Base-by-base conservation (phyloP, 2,329 filamentous ascomycete species). In the Diplodia seriata region DNA sequence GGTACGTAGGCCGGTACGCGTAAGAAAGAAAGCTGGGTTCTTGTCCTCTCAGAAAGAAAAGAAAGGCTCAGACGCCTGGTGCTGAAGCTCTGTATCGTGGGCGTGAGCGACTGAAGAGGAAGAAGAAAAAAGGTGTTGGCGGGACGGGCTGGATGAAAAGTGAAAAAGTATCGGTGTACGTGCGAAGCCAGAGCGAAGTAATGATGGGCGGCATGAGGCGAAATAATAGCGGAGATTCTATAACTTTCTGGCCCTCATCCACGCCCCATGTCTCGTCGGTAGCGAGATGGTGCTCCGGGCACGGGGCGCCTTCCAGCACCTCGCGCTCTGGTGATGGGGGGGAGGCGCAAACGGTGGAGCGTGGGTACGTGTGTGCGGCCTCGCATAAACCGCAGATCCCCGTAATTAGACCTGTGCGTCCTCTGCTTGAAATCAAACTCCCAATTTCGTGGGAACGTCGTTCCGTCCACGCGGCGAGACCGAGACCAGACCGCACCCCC, bases 261-360 rank as follows among this genome's bases (percentile, higher is more conserved):
- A 20, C 43, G 18, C 43, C 43, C 43, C 40, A 50, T n/a, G 43
- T 26, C 43, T 31, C 38, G 14, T 38, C 36, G 20, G 59, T 63
- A 63, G 59, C 59, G 59, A 63, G 59, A 63, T 63, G 59, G 59
- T 63, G 59, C 43, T 63, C 49, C 59, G 59, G 49, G 59, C 59
- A 36, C 59, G 29, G 47, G 43, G 57, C 43, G 43, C 26, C 23
- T 40, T n/a, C 15, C 23, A 31, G 56, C 40, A 47, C 33, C 8
- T 50, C 29, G 57, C 43, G 18, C 43, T 62, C 43, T 62, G 57
- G 43, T 38, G 57, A 62, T 62, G 57, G 38, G 36, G 55, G 38
- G 20, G 43, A 31, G 59, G 31, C 18, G 18, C 18, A 38, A 33
- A 56, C 53, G 31, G 26, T 36, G 53, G 26, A 20, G 31, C 29